A percentile compares a stretch with the other conserved stretches of the same genome.
Evolutionary conservation across 805 yeast species (phyloP).

Genomic region (Suhomyces vadensis): DNA sequence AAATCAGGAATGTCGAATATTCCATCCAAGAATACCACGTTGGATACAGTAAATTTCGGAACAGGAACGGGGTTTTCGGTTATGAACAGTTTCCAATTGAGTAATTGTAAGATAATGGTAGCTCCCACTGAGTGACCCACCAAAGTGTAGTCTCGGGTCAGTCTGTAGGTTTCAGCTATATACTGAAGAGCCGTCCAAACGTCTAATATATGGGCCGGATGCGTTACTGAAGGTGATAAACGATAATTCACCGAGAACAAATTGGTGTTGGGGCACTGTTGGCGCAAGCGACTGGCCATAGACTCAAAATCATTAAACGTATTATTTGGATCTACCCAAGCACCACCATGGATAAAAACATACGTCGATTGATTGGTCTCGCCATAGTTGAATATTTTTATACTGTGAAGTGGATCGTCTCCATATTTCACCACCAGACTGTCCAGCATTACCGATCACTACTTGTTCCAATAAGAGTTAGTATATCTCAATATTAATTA

Average conservation of each 20-base stretch:
- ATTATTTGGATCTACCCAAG: conserved; percentile 74
- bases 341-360: conserved; percentile 83
- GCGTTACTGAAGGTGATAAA: conserved; percentile 58
- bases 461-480: too few relatives aligned
- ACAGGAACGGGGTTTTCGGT: neutral
- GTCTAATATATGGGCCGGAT: conserved; percentile 65
- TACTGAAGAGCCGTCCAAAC: conserved; percentile 45
- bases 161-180: conserved; percentile 18
- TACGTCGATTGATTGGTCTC: conserved; percentile 25
- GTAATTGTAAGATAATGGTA: conserved; percentile 57
- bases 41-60: neutral
- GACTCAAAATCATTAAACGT: conserved; percentile 56
- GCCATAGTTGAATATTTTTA: conserved; percentile 27
- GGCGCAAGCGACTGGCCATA: conserved; percentile 19
- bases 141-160: conserved; percentile 19
- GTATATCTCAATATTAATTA: too few relatives aligned
- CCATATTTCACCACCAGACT: conserved; percentile 25
- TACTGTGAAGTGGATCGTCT: conserved; percentile 29
- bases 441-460: conserved; percentile 1
- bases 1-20: conserved; percentile 58
- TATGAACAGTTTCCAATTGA: conserved; percentile 19
- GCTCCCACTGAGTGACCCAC: conserved; percentile 87
- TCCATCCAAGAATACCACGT: conserved; percentile 55
- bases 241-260: conserved; percentile 56
- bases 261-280: conserved; percentile 12